These are phyloP conservation scores for Chernovozyma sophiae-reginae DNA, from an alignment of 1,139 yeast genomes.

Conservation along the genomic window DNA sequence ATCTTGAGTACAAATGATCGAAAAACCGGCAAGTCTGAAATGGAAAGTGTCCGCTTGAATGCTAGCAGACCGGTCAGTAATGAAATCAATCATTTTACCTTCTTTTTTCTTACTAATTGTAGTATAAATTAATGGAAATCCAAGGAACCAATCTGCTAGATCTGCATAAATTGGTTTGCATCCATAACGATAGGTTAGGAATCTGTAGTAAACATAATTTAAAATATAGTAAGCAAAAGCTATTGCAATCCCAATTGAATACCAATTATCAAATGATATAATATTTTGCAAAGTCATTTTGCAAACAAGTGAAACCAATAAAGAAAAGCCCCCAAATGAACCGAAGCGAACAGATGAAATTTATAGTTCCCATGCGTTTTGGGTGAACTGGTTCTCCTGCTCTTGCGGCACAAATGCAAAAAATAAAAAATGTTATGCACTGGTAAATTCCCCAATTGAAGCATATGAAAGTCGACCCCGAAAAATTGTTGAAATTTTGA, in stretches of 20 bases:
- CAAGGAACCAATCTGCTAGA: slow-evolving; percentile 17
- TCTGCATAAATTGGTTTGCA: slow-evolving; percentile 13
- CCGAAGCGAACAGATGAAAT: no score
- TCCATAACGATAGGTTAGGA: slow-evolving; percentile 11
- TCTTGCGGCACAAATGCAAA: no score
- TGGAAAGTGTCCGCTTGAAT: slow-evolving; percentile 15
- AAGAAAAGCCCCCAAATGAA: no score
- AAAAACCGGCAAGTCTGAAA: slow-evolving; percentile 18
- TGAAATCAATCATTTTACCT: slow-evolving; percentile 23
- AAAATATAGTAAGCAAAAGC: not conserved
- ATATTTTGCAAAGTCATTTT: not conserved
- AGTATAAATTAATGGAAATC: slow-evolving; percentile 18
- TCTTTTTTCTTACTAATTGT: slow-evolving; percentile 15
- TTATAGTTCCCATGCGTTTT: no score
- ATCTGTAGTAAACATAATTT: not conserved
- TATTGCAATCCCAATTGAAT: not conserved
- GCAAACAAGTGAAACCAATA: no score
- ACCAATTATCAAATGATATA: not conserved
- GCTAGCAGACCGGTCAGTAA: slow-evolving; percentile 13
- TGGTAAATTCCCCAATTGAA: no score
- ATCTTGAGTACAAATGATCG: slow-evolving; percentile 25
- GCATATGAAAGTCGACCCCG: no score
- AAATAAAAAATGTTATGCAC: no score
- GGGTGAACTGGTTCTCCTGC: no score
- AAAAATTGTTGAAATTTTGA: no score